Base-by-base conservation (phyloP, 805 yeast genomes). In the Candida anglica region DNA sequence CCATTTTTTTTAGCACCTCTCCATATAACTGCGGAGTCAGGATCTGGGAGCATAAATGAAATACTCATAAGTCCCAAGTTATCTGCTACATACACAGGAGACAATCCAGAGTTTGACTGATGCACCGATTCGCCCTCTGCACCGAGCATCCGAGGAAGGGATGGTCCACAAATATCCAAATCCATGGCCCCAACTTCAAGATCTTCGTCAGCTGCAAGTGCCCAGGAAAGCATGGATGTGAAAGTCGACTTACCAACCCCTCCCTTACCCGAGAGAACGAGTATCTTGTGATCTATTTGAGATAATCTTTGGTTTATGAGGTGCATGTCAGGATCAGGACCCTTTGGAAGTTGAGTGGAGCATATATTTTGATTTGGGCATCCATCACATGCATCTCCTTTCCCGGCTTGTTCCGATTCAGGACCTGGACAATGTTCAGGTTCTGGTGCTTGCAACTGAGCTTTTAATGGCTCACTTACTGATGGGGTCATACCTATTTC, bases 361-460 rank as follows among this genome's bases (percentile, higher is more conserved):
- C 99, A 93, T 4, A 91, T 84, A 28, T 72, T 78, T 58, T 93
- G 88, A 60, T 93, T 93, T 11, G 97, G 94, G 64, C 99, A 93
- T 8, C 97, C 96, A 6, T 66, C 73, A 54, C 99, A 93, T 9
- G 98, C 95, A 52, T 86, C 96, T 3, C 86, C 89, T 48, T 83
- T 78, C 6, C 99, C 99, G 2, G 99, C 98, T 34, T 64, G 60
- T 46, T 88, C 97, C 2, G 95, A 82, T 53, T 91, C 96, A 2
- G 98, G 95, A 1, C 98, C 99, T 0, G 98, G 98, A 64, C 99
- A 93, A 58, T 93, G 98, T 53, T 88, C 97, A 1, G 98, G 98
- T 50, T 83, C 94, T 0, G 93, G 88, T 0, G 80, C 86, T 36
- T 69, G 45, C 16, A 63, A 48, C 27, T 50, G 44, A 32, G 44